Percentiles rank a stretch among this genome's conserved stretches.
phyloP scores from a whole-genome alignment of 139 green algal genomes.

The Chlorella sp. region DNA sequence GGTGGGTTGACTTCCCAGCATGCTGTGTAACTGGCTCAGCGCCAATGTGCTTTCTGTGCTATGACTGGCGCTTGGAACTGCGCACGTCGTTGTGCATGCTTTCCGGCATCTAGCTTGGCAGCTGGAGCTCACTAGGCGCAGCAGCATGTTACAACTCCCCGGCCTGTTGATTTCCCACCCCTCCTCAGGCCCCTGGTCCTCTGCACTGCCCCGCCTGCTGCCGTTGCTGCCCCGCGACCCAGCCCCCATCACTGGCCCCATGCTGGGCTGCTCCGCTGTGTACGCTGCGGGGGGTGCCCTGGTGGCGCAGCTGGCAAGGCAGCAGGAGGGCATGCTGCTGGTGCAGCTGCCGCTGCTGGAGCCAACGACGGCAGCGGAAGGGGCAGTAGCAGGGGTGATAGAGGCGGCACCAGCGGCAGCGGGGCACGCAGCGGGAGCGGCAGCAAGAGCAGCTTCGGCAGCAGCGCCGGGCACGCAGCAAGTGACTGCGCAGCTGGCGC shows the following conservation, averaged over 20 bases:
- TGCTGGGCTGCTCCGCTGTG: neutral
- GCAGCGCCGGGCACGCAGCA: neutral
- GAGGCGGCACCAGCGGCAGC: too few relatives aligned
- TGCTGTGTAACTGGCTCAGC: neutral
- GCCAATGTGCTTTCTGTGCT: neutral
- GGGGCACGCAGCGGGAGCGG: too few relatives aligned
- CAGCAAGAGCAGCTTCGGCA: too few relatives aligned
- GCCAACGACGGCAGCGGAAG: neutral
- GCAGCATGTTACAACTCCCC: neutral
- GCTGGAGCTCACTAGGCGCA: neutral
- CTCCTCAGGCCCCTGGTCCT: neutral
- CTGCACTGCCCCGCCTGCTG: neutral
- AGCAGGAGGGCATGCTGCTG: neutral
- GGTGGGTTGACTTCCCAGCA: neutral
- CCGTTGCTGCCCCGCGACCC: neutral
- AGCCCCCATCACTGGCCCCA: neutral
- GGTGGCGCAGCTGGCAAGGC: neutral
- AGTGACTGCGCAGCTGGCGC: neutral
- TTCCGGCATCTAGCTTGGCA: neutral
- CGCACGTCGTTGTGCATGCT: too few relatives aligned
- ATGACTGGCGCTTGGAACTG: neutral
- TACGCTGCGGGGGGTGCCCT: neutral
- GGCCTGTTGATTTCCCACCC: neutral
- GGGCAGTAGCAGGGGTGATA: neutral
- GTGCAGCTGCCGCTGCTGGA: slow-evolving; percentile 14